phyloP scores from a whole-genome alignment of 2,329 filamentous ascomycete genomes.

The Penicillium verrucosum region DNA sequence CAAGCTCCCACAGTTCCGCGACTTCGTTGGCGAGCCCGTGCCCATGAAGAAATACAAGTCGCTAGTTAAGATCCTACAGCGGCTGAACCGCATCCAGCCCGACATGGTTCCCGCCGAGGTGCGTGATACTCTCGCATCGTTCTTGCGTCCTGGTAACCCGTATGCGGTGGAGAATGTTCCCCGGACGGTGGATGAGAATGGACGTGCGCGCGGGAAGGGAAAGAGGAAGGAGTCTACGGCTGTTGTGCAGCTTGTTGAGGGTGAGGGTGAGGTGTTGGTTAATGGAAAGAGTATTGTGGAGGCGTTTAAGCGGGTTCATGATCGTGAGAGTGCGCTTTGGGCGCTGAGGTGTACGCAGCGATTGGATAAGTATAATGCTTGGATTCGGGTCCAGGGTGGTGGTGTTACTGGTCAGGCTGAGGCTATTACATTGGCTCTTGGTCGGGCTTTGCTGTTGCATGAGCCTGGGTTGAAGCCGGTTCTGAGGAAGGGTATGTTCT shows the following conservation, averaged over 20 bases:
- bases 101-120: slow-evolving; percentile 70
- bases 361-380: slow-evolving; percentile 96
- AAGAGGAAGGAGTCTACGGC: slow-evolving; percentile 85
- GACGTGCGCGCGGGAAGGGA: slow-evolving; percentile 75
- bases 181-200: slow-evolving; percentile 68
- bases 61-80: slow-evolving; percentile 71
- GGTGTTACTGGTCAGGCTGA: slow-evolving; percentile 95
- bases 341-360: slow-evolving; percentile 76
- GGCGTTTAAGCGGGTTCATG: slow-evolving; percentile 82
- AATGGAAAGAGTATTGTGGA: slow-evolving; percentile 84
- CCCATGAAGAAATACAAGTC: slow-evolving; percentile 74
- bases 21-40: slow-evolving; percentile 67
- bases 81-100: slow-evolving; percentile 82
- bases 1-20: slow-evolving; percentile 71
- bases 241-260: slow-evolving; percentile 84
- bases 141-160: slow-evolving; percentile 72
- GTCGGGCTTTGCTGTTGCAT: slow-evolving; percentile 82
- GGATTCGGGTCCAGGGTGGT: slow-evolving; percentile 78
- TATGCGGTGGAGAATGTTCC: slow-evolving; percentile 62
- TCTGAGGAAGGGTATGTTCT: slow-evolving; percentile 76
- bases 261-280: slow-evolving; percentile 81
- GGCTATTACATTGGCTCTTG: slow-evolving; percentile 84
- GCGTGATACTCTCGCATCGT: slow-evolving; percentile 60
- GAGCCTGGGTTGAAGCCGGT: slow-evolving; percentile 88
- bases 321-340: slow-evolving; percentile 93